Percentiles rank a stretch among this genome's conserved stretches.
These are phyloP conservation scores for Bonia amplexicaulis DNA, from an alignment of 176 grass and related monocot genomes.

Conservation along the genomic window DNA sequence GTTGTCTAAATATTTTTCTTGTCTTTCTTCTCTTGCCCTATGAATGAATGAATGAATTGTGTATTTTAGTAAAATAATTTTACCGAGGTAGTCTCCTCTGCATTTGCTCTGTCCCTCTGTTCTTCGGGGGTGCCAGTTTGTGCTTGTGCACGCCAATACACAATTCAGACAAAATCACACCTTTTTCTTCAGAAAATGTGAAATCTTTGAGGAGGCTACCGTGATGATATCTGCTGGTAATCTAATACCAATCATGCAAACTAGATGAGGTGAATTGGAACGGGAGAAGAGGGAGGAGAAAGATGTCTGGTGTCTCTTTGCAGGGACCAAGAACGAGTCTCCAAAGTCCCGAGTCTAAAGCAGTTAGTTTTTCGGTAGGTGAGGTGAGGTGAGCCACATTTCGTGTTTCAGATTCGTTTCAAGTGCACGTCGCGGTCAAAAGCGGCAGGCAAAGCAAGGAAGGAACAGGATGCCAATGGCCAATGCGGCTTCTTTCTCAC, in stretches of 20 bases:
- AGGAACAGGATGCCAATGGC: neutral
- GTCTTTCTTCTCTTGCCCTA: neutral
- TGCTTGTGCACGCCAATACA: neutral
- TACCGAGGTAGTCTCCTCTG: neutral
- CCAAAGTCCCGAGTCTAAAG: neutral
- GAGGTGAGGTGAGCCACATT: slow-evolving; percentile 35
- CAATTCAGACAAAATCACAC: neutral
- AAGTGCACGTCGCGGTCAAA: slow-evolving; percentile 47
- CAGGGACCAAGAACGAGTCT: neutral
- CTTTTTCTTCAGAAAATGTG: neutral
- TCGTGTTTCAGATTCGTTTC: slow-evolving; percentile 37
- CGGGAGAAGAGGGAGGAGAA: neutral
- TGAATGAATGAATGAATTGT: slow-evolving; percentile 1
- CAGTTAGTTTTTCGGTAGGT: slow-evolving; percentile 6
- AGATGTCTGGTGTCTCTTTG: neutral
- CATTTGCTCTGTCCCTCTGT: neutral
- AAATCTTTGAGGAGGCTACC: neutral
- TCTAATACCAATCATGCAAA: neutral
- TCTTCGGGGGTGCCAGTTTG: neutral
- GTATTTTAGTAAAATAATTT: neutral
- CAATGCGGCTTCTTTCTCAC: neutral
- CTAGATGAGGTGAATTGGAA: neutral
- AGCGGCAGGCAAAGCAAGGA: neutral
- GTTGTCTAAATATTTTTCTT: neutral
- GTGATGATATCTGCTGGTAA: neutral